A percentile compares a stretch with the other conserved stretches of the same genome.
These are phyloP conservation scores for Alternaria hordeiaustralica DNA, from an alignment of 2,329 filamentous ascomycete species.

Conservation along the genomic window DNA sequence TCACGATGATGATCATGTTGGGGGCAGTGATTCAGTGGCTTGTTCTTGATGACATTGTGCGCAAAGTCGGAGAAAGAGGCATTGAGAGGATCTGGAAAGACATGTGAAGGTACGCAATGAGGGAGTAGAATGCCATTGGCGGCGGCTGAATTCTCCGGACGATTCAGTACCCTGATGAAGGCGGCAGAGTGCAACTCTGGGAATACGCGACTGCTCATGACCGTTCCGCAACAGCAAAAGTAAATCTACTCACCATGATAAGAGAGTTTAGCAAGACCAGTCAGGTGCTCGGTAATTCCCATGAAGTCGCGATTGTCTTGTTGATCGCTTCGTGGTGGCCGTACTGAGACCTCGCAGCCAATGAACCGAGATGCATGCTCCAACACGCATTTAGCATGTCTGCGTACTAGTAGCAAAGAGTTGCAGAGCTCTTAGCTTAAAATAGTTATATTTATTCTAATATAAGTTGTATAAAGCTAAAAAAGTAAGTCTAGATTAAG, in stretches of 20 bases:
- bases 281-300: not conserved
- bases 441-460: too few relatives aligned
- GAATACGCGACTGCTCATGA: not conserved
- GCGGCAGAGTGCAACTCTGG: not conserved
- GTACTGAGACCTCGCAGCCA: not conserved
- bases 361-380: not conserved
- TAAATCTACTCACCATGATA: not conserved
- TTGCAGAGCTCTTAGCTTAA: too few relatives aligned
- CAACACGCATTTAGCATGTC: not conserved
- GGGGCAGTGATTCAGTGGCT: not conserved
- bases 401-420: too few relatives aligned
- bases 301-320: not conserved
- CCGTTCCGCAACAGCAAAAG: not conserved
- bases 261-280: not conserved
- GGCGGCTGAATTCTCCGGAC: not conserved
- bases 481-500: too few relatives aligned
- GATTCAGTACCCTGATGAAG: not conserved
- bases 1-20: not conserved
- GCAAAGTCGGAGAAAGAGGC: not conserved
- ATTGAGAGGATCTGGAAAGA: not conserved
- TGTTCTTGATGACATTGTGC: not conserved
- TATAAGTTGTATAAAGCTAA: too few relatives aligned
- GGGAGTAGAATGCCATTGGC: not conserved
- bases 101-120: not conserved
- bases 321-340: not conserved